Evolutionary conservation across 345 rosid genomes (phyloP).

Genomic region (Rhizophora mangle): DNA sequence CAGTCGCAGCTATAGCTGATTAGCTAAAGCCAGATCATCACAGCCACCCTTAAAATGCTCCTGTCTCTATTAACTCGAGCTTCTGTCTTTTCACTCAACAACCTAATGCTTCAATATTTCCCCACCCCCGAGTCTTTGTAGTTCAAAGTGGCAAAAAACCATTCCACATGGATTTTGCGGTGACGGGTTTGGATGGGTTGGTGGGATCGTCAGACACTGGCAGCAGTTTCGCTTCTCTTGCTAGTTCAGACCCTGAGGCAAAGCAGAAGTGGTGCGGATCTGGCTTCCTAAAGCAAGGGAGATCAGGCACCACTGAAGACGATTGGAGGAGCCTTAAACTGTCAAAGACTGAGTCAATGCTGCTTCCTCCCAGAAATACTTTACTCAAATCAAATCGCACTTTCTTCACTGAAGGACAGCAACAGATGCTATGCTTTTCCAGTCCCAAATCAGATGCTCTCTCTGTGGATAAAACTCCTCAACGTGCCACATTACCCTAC

Average conservation of each 20-base stretch:
- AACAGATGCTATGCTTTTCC: slow-evolving; percentile 62
- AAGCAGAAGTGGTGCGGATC: slow-evolving; percentile 55
- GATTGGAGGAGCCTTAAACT: slow-evolving; percentile 52
- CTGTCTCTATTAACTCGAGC: slow-evolving; percentile 4
- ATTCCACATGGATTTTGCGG: slow-evolving; percentile 51
- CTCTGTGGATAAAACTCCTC: slow-evolving; percentile 21
- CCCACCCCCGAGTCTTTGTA: slow-evolving; percentile 4
- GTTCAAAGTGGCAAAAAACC: not conserved
- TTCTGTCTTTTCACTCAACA: slow-evolving; percentile 6
- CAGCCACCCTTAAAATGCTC: slow-evolving; percentile 10
- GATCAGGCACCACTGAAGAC: slow-evolving; percentile 33
- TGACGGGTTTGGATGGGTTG: slow-evolving; percentile 46
- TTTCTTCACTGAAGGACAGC: slow-evolving; percentile 39
- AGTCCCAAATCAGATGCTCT: slow-evolving; percentile 45
- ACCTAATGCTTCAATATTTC: slow-evolving; percentile 11
- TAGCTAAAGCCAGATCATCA: not conserved
- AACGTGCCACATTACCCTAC: slow-evolving; percentile 37
- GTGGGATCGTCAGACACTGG: slow-evolving; percentile 41
- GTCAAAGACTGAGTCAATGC: slow-evolving; percentile 43
- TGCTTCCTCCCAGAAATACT: slow-evolving; percentile 27
- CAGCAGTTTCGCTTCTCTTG: slow-evolving; percentile 30
- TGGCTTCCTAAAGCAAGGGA: slow-evolving; percentile 55
- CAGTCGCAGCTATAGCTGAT: slow-evolving; percentile 17
- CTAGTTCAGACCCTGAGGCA: slow-evolving; percentile 46
- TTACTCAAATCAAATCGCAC: slow-evolving; percentile 36